Percentiles rank a stretch among this genome's conserved stretches.
These are phyloP conservation scores for Elaeis oleifera DNA, from an alignment of 202 grass and related monocot species.

Conservation along the genomic window DNA sequence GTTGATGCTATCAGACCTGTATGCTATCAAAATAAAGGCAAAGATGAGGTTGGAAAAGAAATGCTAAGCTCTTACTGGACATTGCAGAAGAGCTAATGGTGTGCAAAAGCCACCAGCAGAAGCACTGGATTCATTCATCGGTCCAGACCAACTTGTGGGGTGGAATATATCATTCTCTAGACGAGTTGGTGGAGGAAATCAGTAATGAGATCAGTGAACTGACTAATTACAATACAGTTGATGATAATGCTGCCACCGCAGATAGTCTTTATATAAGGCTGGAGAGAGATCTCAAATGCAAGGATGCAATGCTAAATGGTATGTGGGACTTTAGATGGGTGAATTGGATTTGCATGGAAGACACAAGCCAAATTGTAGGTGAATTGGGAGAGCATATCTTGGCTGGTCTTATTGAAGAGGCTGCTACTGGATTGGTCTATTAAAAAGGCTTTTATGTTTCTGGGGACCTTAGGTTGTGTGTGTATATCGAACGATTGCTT, in stretches of 20 bases:
- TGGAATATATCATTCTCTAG: constrained; percentile 33
- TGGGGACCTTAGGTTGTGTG: too few species aligned
- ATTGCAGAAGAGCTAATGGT: constrained; percentile 46
- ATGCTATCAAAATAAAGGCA: constrained; percentile 3
- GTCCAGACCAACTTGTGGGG: constrained; percentile 18
- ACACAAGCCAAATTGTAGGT: constrained; percentile 33
- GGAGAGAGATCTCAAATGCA: constrained; percentile 59
- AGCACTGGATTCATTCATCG: constrained; percentile 12
- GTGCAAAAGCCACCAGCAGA: constrained; percentile 31
- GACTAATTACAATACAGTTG: constrained; percentile 19
- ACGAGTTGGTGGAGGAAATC: constrained; percentile 43
- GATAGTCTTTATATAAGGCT: constrained; percentile 47
- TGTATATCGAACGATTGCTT: too few species aligned
- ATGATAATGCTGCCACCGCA: constrained; percentile 6
- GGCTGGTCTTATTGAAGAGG: constrained; percentile 47
- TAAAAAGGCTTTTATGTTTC: not conserved
- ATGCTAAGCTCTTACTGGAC: constrained; percentile 42
- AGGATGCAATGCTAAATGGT: constrained; percentile 29
- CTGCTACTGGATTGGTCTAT: constrained; percentile 23
- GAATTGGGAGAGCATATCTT: constrained; percentile 42
- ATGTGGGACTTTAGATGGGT: constrained; percentile 67
- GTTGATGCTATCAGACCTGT: not conserved
- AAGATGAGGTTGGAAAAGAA: constrained; percentile 3
- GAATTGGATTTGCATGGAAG: constrained; percentile 50
- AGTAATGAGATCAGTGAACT: constrained; percentile 32